Conservation (phyloP, 768 basidiomycete species). For the Podaxis sp. region DNA sequence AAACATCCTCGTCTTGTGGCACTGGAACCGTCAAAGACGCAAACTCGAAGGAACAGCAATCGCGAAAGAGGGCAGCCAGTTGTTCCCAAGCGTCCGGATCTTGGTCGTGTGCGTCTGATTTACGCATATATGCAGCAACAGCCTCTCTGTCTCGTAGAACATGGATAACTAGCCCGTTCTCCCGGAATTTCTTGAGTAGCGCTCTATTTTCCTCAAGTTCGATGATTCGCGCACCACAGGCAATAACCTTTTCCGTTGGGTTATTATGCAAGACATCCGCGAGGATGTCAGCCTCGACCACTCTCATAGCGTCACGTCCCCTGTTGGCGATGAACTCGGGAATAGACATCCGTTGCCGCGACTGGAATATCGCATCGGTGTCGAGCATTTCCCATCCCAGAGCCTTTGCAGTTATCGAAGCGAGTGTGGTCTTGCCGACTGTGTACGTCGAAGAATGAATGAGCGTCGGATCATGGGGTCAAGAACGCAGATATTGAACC, state of each 20-base stretch:
- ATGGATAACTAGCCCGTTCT: slow-evolving; percentile 65
- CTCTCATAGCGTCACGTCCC: slow-evolving; percentile 75
- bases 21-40: slow-evolving; percentile 50
- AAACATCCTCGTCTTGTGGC: slow-evolving; percentile 21
- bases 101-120: slow-evolving; percentile 59
- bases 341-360: slow-evolving; percentile 45
- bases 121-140: slow-evolving; percentile 63
- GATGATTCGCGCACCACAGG: slow-evolving; percentile 76
- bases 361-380: slow-evolving; percentile 62
- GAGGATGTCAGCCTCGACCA: slow-evolving; percentile 61
- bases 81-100: slow-evolving; percentile 65
- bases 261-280: slow-evolving; percentile 50
- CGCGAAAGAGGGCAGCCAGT: slow-evolving; percentile 61
- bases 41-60: slow-evolving; percentile 68
- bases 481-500: slow-evolving; percentile 24
- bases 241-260: slow-evolving; percentile 59
- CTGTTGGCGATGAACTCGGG: slow-evolving; percentile 57
- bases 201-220: slow-evolving; percentile 66
- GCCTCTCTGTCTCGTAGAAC: slow-evolving; percentile 68
- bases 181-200: slow-evolving; percentile 50
- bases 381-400: slow-evolving; percentile 63
- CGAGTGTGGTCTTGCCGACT: slow-evolving; percentile 75
- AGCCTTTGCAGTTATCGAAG: slow-evolving; percentile 57
- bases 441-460: background rate
- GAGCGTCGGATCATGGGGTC: background rate